Base-by-base conservation (phyloP, 176 grass and related monocot species). In the Poa annua region DNA sequence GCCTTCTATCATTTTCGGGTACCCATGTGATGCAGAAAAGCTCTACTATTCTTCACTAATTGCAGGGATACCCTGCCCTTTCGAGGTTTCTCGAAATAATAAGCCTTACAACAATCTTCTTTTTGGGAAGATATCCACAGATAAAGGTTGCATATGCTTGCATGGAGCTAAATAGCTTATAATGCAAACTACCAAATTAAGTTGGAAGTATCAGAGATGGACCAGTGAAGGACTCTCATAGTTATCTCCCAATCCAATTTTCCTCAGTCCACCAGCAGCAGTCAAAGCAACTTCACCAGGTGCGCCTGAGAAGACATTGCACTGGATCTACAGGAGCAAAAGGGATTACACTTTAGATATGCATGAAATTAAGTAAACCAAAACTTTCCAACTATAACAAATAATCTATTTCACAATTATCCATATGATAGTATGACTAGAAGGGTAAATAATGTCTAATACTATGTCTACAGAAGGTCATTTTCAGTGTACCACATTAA, bases 171-270 rank as follows among this genome's bases (percentile, higher is more conserved):
- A 48, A 3, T 63, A 88, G 80, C 67, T 44, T 65, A 83, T 25
- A 68, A 17, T 6, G 71, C 36, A 38, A 81, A 83, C 12, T 45
- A 47, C 65, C 71, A 89, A 24, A 77, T 55, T 44, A 71, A 86
- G 34, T 12, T 64, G 10, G 17, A 85, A 47, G 54, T 45, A 71
- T 78, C 19, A 80, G 20, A 41, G 64, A 57, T 71, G 34, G 76
- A 98, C 96, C 92, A 98, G 85, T 16, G 90, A 92, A 71, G 92
- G 90, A 81, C 88, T 94, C 84, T 95, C 92, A 17, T 88, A 98
- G 74, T 79, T 91, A 13, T 93, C 90, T 55, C 82, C 69, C 25
- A 93, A 60, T 83, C 95, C 95, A 72, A 95, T 90, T 84, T 95
- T 85, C 88, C 90, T 91, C 77, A 95, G 78, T 34, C 90, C 96